Evolutionary conservation across 2,329 filamentous ascomycete species (phyloP).

Genomic region (Ophiostoma australiae): DNA sequence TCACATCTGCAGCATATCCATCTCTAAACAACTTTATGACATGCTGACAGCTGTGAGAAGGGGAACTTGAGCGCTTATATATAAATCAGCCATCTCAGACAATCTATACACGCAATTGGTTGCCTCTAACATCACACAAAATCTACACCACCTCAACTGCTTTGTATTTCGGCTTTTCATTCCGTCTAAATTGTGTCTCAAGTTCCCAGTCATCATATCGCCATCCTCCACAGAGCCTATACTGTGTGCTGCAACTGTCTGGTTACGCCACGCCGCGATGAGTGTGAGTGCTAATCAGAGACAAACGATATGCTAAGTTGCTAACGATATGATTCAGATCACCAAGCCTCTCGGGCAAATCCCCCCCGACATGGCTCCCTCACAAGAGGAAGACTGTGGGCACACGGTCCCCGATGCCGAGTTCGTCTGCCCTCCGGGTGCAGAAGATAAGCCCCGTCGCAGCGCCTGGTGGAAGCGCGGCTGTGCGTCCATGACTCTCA

Average conservation of each 20-base stretch:
- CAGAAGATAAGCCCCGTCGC: slow-evolving; percentile 21
- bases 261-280: neutral
- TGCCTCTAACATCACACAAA: neutral
- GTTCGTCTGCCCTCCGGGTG: slow-evolving; percentile 1
- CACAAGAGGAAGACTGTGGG: neutral
- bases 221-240: neutral
- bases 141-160: neutral
- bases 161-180: neutral
- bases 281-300: neutral
- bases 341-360: neutral
- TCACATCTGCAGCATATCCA: neutral
- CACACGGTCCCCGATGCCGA: neutral
- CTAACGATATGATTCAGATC: neutral
- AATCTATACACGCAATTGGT: neutral
- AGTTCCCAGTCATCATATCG: too few relatives aligned
- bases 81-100: neutral
- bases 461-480: slow-evolving; percentile 10
- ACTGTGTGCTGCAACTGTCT: neutral
- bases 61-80: neutral
- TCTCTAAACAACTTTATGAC: neutral
- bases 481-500: slow-evolving; percentile 20
- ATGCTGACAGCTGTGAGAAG: neutral
- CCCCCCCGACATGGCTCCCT: neutral
- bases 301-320: neutral
- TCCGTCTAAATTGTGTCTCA: neutral